Conservation (phyloP, 805 yeast genomes). For the Saturnispora sekii region DNA sequence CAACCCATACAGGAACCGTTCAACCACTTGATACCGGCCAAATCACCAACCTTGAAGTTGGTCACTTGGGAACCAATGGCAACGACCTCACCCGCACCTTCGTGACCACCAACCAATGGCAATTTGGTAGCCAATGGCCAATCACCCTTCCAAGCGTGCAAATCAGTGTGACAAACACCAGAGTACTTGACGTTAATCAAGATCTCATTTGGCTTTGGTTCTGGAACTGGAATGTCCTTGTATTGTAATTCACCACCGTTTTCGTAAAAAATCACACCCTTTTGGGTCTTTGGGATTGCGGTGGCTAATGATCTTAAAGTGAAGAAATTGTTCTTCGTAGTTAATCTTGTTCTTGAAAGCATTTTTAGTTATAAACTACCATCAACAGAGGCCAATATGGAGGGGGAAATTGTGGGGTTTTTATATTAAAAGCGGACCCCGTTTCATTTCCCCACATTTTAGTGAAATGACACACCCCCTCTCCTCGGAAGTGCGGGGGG, state of each 20-base stretch:
- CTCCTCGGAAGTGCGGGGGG: too few species aligned
- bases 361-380: background rate
- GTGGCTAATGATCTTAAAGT: constrained; percentile 10
- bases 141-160: constrained; percentile 92
- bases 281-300: constrained; percentile 54
- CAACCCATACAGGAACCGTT: constrained; percentile 69
- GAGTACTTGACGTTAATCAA: constrained; percentile 76
- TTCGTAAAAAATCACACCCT: constrained; percentile 60
- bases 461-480: too few species aligned
- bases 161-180: constrained; percentile 91
- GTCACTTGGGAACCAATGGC: constrained; percentile 61
- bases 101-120: constrained; percentile 83
- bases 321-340: background rate
- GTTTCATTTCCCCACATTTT: too few species aligned
- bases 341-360: background rate
- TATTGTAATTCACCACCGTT: constrained; percentile 54
- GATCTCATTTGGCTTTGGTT: constrained; percentile 67
- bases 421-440: too few species aligned
- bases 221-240: constrained; percentile 73
- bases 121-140: constrained; percentile 74
- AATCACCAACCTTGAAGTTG: constrained; percentile 69
- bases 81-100: constrained; percentile 82
- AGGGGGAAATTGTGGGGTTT: too few species aligned
- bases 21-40: constrained; percentile 79
- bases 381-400: too few species aligned